Evolutionary conservation across 2,329 filamentous ascomycete species (phyloP).

Genomic region (Nemania sp.): DNA sequence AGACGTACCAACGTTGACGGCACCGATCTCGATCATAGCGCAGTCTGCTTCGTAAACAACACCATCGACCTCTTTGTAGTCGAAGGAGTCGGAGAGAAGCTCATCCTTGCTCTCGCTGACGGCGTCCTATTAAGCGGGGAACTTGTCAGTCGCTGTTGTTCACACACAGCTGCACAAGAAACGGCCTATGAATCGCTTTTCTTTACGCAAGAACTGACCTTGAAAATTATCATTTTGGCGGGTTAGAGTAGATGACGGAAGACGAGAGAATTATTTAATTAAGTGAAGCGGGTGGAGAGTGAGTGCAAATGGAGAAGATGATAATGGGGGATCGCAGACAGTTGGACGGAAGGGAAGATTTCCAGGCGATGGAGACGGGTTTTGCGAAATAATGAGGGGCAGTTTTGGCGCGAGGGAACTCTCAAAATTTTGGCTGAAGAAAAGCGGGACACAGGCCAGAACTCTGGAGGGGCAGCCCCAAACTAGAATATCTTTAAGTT

Average conservation of each 20-base stretch:
- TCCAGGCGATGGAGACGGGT: conserved; percentile 46
- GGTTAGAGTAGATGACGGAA: conserved; percentile 38
- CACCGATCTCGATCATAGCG: conserved; percentile 85
- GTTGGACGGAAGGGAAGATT: conserved; percentile 48
- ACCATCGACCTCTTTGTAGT: conserved; percentile 82
- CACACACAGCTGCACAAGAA: conserved; percentile 3
- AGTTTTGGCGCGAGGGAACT: conserved; percentile 44
- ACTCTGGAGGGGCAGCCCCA: conserved; percentile 38
- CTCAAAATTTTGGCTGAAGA: conserved; percentile 48
- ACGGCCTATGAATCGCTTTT: background rate
- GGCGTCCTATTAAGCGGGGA: conserved; percentile 74
- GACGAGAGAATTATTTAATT: conserved; percentile 37
- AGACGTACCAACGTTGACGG: conserved; percentile 76
- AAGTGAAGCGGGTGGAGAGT: conserved; percentile 35
- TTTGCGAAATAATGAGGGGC: conserved; percentile 49
- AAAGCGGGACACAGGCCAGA: conserved; percentile 41
- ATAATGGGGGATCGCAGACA: conserved; percentile 37
- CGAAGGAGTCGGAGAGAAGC: conserved; percentile 95
- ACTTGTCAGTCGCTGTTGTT: conserved; percentile 18
- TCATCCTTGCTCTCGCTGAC: conserved; percentile 81
- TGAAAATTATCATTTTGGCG: conserved; percentile 80
- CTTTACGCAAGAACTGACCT: conserved; percentile 59
- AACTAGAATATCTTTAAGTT: conserved; percentile 9
- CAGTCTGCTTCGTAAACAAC: conserved; percentile 92
- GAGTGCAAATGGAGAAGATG: conserved; percentile 34